These are phyloP conservation scores for Trametes villosa DNA, from an alignment of 768 basidiomycete genomes.

Conservation along the genomic window DNA sequence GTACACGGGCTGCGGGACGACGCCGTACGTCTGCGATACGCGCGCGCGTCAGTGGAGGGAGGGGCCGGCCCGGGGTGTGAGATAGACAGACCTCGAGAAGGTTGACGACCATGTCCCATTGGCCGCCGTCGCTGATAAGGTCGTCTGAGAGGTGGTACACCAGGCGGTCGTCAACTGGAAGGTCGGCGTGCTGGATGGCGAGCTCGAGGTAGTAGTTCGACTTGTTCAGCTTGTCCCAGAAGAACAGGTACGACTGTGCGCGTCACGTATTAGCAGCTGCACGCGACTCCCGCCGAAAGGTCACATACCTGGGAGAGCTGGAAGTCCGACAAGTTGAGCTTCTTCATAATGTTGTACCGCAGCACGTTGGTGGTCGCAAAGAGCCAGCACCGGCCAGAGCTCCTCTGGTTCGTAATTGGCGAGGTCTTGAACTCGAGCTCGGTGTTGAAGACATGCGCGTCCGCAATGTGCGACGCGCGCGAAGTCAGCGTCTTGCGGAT, in stretches of 20 bases:
- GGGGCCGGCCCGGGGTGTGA: neutral
- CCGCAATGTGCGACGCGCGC: conserved; percentile 62
- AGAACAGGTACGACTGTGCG: conserved; percentile 89
- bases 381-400: conserved; percentile 92
- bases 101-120: conserved; percentile 91
- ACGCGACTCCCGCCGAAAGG: neutral
- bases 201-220: conserved; percentile 91
- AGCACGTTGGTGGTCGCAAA: conserved; percentile 91
- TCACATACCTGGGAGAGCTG: conserved; percentile 79
- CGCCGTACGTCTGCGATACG: conserved; percentile 69
- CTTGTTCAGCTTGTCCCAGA: conserved; percentile 97
- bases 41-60: neutral
- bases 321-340: conserved; percentile 84
- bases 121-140: conserved; percentile 90
- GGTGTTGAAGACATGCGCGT: conserved; percentile 83
- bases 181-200: conserved; percentile 78
- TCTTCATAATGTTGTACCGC: conserved; percentile 83
- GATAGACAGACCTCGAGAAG: conserved; percentile 53
- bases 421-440: conserved; percentile 79
- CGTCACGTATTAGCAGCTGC: too few species aligned
- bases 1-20: conserved; percentile 81
- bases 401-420: conserved; percentile 86
- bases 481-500: conserved; percentile 65
- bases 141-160: conserved; percentile 73
- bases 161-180: conserved; percentile 83